phyloP scores from a whole-genome alignment of 164 flowering plant species.

The Tetracentron sinense region DNA sequence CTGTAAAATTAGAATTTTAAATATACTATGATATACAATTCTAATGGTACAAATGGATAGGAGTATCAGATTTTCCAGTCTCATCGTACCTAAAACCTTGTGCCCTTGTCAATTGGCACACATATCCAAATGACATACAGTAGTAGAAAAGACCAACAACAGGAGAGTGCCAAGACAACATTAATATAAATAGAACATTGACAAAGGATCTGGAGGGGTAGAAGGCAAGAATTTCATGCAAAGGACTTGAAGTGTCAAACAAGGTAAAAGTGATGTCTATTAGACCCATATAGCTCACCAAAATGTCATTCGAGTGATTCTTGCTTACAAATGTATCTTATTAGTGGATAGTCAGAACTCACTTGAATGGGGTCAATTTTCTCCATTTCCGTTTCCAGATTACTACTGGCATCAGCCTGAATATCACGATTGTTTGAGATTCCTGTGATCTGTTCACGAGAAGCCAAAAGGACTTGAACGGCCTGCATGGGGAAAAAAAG shows the following conservation, averaged over 20 bases:
- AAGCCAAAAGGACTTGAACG: slow-evolving; percentile 62
- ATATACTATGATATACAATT: too few relatives aligned
- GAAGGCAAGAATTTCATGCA: neutral
- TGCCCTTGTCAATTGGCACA: too few relatives aligned
- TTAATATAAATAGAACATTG: neutral
- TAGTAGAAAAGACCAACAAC: neutral
- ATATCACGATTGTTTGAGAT: slow-evolving; percentile 16
- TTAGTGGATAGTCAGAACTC: slow-evolving; percentile 18
- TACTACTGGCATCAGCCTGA: slow-evolving; percentile 21
- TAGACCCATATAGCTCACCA: neutral
- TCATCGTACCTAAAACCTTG: too few relatives aligned
- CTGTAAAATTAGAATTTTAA: too few relatives aligned
- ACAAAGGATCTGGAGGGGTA: neutral
- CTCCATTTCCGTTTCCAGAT: slow-evolving; percentile 17
- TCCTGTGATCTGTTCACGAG: slow-evolving; percentile 45
- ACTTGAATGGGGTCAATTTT: slow-evolving; percentile 78
- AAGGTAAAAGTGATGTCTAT: too few relatives aligned
- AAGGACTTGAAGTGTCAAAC: neutral
- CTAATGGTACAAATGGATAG: too few relatives aligned
- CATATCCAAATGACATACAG: neutral
- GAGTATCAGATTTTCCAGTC: too few relatives aligned
- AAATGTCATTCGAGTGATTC: neutral
- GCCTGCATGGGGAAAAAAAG: slow-evolving; percentile 44
- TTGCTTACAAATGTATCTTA: neutral
- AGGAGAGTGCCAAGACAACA: neutral